Evolutionary conservation across 495 filamentous ascomycete species (phyloP).

Genomic region (Durotheca rogersii): DNA sequence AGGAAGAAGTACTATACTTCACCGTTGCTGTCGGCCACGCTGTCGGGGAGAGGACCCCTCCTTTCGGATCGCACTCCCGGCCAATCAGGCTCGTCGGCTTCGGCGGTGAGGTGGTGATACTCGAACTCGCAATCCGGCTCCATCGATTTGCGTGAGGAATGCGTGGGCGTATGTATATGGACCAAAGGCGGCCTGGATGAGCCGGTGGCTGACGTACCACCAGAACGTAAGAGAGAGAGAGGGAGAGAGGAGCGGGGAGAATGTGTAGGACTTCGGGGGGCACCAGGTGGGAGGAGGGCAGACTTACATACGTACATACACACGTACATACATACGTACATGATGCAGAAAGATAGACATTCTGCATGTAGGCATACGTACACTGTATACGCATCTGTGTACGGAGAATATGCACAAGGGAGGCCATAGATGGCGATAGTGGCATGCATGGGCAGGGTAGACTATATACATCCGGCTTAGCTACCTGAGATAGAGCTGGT

Average conservation of each 20-base stretch:
- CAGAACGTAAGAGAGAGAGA: slow-evolving; percentile 6
- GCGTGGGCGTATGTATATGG: no score
- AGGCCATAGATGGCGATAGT: no score
- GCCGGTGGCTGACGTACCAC: slow-evolving; percentile 17
- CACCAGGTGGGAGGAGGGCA: no score
- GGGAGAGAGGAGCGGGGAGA: no score
- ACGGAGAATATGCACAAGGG: slow-evolving; percentile 1
- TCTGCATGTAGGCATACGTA: no score
- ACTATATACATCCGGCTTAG: background rate
- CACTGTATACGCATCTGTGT: no score
- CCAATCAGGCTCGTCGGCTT: slow-evolving; percentile 18
- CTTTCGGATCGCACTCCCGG: slow-evolving; percentile 3
- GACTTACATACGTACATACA: no score
- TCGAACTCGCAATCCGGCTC: slow-evolving; percentile 15
- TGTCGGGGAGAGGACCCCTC: background rate
- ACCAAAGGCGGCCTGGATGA: no score
- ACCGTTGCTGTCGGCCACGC: background rate
- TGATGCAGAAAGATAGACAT: no score
- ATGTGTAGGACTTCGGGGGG: slow-evolving; percentile 20
- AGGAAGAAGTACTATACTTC: background rate
- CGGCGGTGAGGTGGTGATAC: no score
- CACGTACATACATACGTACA: no score
- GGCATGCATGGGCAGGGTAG: no score
- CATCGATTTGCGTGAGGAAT: slow-evolving; percentile 8
- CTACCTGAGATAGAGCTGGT: background rate